These are phyloP conservation scores for Polytolypa hystricis DNA, from an alignment of 2,329 filamentous ascomycete genomes.

Conservation along the genomic window DNA sequence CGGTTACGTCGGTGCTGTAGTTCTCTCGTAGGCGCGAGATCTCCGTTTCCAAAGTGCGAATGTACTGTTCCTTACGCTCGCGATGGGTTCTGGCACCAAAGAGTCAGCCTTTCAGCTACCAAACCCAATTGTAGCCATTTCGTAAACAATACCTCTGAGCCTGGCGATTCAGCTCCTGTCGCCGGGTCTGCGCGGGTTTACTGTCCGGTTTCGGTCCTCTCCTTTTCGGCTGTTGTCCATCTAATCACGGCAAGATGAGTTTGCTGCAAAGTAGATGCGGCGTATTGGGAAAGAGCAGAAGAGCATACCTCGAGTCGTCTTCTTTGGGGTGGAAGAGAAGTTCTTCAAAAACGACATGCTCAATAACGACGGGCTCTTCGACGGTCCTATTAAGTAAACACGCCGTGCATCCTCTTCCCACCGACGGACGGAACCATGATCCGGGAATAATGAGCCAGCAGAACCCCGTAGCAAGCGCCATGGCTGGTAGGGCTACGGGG, in stretches of 20 bases:
- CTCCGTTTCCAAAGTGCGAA: slow-evolving; percentile 86
- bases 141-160: slow-evolving; percentile 62
- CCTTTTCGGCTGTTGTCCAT: slow-evolving; percentile 77
- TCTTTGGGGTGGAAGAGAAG: slow-evolving; percentile 54
- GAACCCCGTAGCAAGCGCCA: too few species aligned
- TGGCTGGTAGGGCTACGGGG: too few species aligned
- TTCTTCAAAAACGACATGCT: slow-evolving; percentile 56
- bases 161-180: slow-evolving; percentile 90
- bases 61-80: slow-evolving; percentile 91
- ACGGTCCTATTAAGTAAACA: background rate
- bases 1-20: slow-evolving; percentile 56
- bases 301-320: slow-evolving; percentile 59
- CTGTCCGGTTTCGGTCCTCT: slow-evolving; percentile 93
- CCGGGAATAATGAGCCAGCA: too few species aligned
- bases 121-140: background rate
- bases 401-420: too few species aligned
- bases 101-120: too few species aligned
- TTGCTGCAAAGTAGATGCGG: background rate
- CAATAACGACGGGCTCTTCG: slow-evolving; percentile 19
- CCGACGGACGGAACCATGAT: too few species aligned
- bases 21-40: slow-evolving; percentile 74
- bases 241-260: slow-evolving; percentile 35
- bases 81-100: slow-evolving; percentile 65
- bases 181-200: slow-evolving; percentile 81
- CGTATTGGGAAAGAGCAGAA: background rate